Evolutionary conservation across 441 rosid genomes (phyloP).

Genomic region (Corymbia citriodora): DNA sequence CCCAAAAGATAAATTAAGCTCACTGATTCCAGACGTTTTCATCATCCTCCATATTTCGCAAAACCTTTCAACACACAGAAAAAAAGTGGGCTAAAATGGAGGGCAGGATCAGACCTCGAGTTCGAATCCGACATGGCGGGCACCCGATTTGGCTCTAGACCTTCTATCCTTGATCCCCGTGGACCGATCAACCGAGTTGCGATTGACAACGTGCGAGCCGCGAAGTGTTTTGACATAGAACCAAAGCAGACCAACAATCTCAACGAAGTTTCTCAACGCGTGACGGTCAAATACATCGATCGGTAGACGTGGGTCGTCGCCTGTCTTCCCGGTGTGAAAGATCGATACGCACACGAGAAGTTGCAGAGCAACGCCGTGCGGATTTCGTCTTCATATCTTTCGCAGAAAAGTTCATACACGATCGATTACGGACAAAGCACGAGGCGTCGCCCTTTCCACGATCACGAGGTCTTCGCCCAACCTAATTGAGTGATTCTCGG

Average conservation of each 20-base stretch:
- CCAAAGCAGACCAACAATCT: background rate
- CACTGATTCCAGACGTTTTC: background rate
- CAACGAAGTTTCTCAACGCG: background rate
- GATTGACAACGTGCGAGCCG: background rate
- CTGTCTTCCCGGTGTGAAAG: background rate
- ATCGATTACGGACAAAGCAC: background rate
- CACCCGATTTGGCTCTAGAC: background rate
- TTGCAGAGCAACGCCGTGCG: background rate
- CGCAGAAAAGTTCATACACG: background rate
- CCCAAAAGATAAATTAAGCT: background rate
- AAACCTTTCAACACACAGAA: background rate
- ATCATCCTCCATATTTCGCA: background rate
- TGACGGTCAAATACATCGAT: background rate
- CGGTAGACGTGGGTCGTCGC: background rate
- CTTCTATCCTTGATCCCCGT: background rate
- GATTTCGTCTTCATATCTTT: background rate
- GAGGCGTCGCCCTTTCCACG: background rate
- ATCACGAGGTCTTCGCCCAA: background rate
- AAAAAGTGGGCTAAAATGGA: background rate
- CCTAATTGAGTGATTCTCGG: background rate
- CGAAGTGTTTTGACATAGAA: background rate
- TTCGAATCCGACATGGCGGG: background rate
- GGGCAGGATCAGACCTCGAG: background rate
- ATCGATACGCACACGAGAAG: background rate
- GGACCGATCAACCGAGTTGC: background rate